phyloP scores from a whole-genome alignment of 768 basidiomycete genomes.

The Leccinum fibrillosum region DNA sequence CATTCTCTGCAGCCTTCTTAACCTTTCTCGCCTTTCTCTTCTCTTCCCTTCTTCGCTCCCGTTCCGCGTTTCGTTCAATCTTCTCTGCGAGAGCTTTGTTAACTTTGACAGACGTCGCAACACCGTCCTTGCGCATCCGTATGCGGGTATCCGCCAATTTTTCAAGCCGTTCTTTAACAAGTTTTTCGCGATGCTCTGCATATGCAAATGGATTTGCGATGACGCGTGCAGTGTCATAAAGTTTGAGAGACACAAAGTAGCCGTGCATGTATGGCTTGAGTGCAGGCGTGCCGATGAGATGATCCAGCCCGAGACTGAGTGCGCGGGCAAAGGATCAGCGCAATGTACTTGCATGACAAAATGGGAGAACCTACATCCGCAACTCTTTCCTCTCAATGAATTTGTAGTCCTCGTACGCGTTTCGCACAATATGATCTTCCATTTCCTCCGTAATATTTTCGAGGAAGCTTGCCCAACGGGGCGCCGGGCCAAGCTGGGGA shows the following conservation, averaged over 20 bases:
- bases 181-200: conserved; percentile 86
- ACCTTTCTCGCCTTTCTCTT: conserved; percentile 47
- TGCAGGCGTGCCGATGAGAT: conserved; percentile 89
- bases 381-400: conserved; percentile 89
- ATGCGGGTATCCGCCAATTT: conserved; percentile 93
- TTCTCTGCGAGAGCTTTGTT: conserved; percentile 87
- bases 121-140: conserved; percentile 64
- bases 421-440: conserved; percentile 80
- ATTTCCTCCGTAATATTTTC: conserved; percentile 99
- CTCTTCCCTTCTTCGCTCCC: conserved; percentile 52
- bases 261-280: conserved; percentile 99
- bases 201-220: conserved; percentile 97
- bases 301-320: conserved; percentile 84
- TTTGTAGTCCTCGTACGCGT: conserved; percentile 95
- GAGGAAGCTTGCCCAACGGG: conserved; percentile 95
- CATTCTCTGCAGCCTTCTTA: conserved; percentile 35
- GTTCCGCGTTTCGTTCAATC: conserved; percentile 54
- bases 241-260: conserved; percentile 93
- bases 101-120: conserved; percentile 34
- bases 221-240: conserved; percentile 93
- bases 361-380: conserved; percentile 56
- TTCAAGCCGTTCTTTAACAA: conserved; percentile 86
- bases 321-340: not conserved
- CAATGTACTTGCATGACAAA: not conserved
- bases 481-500: conserved; percentile 94